Evolutionary conservation across 2,329 filamentous ascomycete species (phyloP).

Genomic region (Whalleya microplaca): DNA sequence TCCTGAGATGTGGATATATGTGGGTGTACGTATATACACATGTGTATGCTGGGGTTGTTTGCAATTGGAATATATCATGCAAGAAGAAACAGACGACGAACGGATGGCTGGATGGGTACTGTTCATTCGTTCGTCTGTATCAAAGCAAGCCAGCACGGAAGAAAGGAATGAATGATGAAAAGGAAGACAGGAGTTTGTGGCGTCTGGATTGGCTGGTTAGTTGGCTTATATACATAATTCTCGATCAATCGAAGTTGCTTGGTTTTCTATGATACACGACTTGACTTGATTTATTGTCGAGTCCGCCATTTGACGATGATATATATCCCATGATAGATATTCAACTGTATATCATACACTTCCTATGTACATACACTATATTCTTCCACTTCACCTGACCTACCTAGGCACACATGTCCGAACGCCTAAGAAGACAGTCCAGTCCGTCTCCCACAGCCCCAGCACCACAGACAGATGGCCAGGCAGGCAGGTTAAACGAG

Average conservation of each 20-base stretch:
- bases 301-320: no score
- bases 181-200: background rate
- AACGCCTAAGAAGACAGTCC: slow-evolving; percentile 33
- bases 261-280: no score
- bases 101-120: background rate
- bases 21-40: background rate
- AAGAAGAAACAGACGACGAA: background rate
- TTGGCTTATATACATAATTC: background rate
- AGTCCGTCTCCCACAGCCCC: slow-evolving; percentile 28
- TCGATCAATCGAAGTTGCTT: background rate
- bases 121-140: slow-evolving; percentile 13
- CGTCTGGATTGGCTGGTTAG: background rate
- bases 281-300: no score
- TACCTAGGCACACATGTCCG: background rate
- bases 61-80: no score
- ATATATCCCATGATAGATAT: background rate
- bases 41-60: no score
- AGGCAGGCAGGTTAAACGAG: slow-evolving; percentile 3
- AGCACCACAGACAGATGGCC: slow-evolving; percentile 21
- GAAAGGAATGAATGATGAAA: background rate
- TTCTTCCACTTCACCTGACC: background rate
- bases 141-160: background rate
- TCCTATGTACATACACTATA: no score
- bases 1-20: slow-evolving; percentile 22
- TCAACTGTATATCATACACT: no score